Base-by-base conservation (phyloP, 2,329 filamentous ascomycete species). In the Aspergillus sp. region DNA sequence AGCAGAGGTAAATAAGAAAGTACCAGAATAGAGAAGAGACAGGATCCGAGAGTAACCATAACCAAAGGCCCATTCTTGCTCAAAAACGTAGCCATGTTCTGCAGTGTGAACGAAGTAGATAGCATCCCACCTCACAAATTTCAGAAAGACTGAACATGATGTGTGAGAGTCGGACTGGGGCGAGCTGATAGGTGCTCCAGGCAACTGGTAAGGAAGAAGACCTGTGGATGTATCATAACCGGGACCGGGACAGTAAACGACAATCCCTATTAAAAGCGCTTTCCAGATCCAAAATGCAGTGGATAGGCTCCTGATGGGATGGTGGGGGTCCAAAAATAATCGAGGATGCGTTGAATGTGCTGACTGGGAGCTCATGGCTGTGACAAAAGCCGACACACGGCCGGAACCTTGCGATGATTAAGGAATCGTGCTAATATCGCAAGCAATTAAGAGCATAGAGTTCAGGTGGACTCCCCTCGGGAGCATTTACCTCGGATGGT, bases 21-120 rank as follows among this genome's bases (percentile, higher is more conserved):
- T 69, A 74, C 71, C 64, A n/a, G 63, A 61, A 16, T 63, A 57
- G 16, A 79, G 47, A 16, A 66, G 50, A 10, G 69, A 64, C 10
- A 82, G 64, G 7, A 80, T 48, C 52, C 66, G 70, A 10, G 80
- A 75, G 54, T 81, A 80, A 9, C 76, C 75, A 71, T 79, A 81
- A 47, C 82, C 82, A 69, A 85, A 87, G 1, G 84, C 84, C 84
- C 84, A 86, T 66, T 86, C 82, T 66, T 87, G 84, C 65, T 87
- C 84, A 64, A 78, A 81, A 2, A 82, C 57, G 57, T 84, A 79
- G 5, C 81, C 82, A 24, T 78, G 69, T 50, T 78, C 66, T 2
- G 82, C 79, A 50, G 77, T 72, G 49, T 78, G 75, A 5, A 79
- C 68, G 62, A 82, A 86, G 61, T 86, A 86, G 51, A 87, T 72